Conservation (phyloP, 2,329 filamentous ascomycete genomes). For the Fonsecaea pugnacius region DNA sequence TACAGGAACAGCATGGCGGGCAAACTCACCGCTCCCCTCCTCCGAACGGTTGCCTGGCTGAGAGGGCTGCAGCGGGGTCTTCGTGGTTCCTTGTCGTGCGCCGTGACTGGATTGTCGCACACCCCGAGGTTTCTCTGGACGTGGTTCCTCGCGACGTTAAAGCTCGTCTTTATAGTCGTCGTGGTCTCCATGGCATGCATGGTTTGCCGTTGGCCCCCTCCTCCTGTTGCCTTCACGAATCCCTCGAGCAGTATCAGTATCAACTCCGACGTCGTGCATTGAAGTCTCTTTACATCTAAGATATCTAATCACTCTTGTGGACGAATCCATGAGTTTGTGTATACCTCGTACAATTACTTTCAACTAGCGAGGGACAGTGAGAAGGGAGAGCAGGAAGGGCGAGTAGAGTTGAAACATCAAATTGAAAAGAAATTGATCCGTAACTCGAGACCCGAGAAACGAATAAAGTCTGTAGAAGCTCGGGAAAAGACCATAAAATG, state of each 20-base stretch:
- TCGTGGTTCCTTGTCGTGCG: neutral
- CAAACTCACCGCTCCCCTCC: neutral
- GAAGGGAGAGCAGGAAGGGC: no score
- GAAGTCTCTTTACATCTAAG: no score
- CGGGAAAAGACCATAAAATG: no score
- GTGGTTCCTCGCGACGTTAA: neutral
- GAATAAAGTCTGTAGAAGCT: no score
- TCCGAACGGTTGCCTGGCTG: neutral
- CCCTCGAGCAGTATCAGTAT: neutral
- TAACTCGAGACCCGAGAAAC: no score
- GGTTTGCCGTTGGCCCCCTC: neutral
- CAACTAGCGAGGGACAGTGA: no score
- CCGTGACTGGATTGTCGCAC: neutral
- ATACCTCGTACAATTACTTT: no score
- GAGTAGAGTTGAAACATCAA: no score
- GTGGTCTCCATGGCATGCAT: neutral
- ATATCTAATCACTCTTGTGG: no score
- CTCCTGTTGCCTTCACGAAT: neutral
- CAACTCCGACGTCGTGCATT: no score
- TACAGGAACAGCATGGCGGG: slow-evolving; percentile 4
- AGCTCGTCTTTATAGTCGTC: neutral
- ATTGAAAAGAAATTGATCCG: no score
- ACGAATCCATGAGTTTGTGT: no score
- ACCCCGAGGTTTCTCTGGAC: neutral
- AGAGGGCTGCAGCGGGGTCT: neutral